Evolutionary conservation across 495 filamentous ascomycete genomes (phyloP).

Genomic region (Hypomontagnella monticulosa): DNA sequence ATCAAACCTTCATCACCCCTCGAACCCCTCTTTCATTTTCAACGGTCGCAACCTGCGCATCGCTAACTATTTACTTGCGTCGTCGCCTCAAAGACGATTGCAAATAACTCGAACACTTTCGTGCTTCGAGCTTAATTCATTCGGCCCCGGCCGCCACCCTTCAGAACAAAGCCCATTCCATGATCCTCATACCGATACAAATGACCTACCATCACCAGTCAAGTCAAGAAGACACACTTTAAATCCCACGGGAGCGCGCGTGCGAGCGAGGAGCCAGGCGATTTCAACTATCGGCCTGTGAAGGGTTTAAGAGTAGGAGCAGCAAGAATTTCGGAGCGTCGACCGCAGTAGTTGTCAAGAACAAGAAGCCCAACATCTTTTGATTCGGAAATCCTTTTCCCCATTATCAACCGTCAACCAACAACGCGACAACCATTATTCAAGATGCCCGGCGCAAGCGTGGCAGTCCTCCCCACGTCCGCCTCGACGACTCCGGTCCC

Average conservation of each 20-base stretch:
- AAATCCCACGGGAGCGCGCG: slow-evolving; percentile 66
- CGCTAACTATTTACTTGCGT: slow-evolving; percentile 40
- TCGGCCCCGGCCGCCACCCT: slow-evolving; percentile 45
- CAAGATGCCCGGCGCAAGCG: slow-evolving; percentile 73
- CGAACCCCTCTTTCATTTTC: slow-evolving; percentile 56
- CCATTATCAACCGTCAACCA: slow-evolving; percentile 46
- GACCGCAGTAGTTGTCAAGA: slow-evolving; percentile 49
- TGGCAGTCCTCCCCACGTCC: slow-evolving; percentile 65
- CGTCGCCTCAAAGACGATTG: slow-evolving; percentile 53
- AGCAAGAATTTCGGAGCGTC: slow-evolving; percentile 41
- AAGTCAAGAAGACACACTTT: slow-evolving; percentile 67
- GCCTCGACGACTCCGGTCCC: slow-evolving; percentile 68
- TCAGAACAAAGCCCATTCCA: slow-evolving; percentile 51
- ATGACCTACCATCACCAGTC: slow-evolving; percentile 63
- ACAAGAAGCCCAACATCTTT: slow-evolving; percentile 36
- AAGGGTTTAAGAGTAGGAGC: slow-evolving; percentile 45
- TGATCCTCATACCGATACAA: slow-evolving; percentile 64
- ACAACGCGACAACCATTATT: slow-evolving; percentile 58
- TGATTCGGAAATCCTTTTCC: slow-evolving; percentile 34
- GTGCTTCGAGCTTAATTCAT: slow-evolving; percentile 49
- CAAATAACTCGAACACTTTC: slow-evolving; percentile 60
- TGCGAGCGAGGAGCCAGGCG: slow-evolving; percentile 61
- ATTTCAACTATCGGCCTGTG: slow-evolving; percentile 63
- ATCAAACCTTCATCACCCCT: slow-evolving; percentile 57
- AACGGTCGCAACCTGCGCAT: slow-evolving; percentile 52